Percentiles rank a stretch among this genome's conserved stretches.
Conservation (phyloP, 2,329 filamentous ascomycete species). For the Fusarium austroafricanum region DNA sequence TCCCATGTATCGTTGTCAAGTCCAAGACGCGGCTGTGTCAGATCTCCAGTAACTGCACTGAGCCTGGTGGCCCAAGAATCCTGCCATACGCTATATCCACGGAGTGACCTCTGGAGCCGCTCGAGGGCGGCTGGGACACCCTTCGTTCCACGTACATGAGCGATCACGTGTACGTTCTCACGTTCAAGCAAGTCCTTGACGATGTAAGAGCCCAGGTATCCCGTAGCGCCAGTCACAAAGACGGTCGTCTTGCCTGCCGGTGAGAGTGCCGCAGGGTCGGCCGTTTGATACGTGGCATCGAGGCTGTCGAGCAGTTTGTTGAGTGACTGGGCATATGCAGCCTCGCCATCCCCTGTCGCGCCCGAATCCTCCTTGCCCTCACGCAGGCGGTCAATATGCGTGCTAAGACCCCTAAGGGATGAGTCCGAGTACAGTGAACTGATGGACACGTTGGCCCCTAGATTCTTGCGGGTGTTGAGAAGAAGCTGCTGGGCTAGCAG, state of each 20-base stretch:
- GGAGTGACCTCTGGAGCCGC: conserved; percentile 74
- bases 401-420: conserved; percentile 18
- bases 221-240: conserved; percentile 84
- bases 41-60: conserved; percentile 75
- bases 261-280: conserved; percentile 51
- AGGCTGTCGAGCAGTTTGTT: conserved; percentile 63
- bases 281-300: conserved; percentile 53
- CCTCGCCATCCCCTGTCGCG: neutral
- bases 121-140: conserved; percentile 57
- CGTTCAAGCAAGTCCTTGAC: conserved; percentile 75
- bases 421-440: conserved; percentile 44
- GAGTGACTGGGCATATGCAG: conserved; percentile 52
- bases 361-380: neutral
- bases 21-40: conserved; percentile 51
- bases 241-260: neutral
- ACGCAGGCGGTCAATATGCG: conserved; percentile 31
- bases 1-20: neutral
- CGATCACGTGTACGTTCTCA: conserved; percentile 64
- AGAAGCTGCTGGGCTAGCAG: conserved; percentile 79
- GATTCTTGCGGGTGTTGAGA: conserved; percentile 61
- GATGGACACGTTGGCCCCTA: conserved; percentile 49
- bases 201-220: conserved; percentile 85
- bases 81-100: conserved; percentile 84
- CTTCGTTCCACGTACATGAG: conserved; percentile 76
- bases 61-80: conserved; percentile 67